A percentile compares a stretch with the other conserved stretches of the same genome.
phyloP scores from a whole-genome alignment of 257 asterid genomes.

The Agastache rugosa region DNA sequence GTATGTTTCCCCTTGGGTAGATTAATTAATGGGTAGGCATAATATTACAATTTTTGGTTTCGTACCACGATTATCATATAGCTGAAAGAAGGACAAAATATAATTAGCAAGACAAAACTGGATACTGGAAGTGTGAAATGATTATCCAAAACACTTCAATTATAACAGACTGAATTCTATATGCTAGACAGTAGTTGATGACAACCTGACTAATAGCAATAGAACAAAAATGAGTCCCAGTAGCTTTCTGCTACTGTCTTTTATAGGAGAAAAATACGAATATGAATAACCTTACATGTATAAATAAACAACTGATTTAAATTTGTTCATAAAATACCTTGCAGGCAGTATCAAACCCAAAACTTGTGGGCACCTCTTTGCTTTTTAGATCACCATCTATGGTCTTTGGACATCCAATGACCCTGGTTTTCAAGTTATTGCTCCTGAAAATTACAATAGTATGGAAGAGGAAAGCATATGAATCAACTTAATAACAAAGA shows the following conservation, averaged over 20 bases:
- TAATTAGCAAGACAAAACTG: no score
- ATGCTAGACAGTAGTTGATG: no score
- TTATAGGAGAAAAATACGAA: constrained; percentile 3
- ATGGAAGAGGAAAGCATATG: constrained; percentile 19
- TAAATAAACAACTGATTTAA: constrained; percentile 6
- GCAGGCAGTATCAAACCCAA: constrained; percentile 99
- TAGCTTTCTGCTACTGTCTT: not conserved
- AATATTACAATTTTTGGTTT: no score
- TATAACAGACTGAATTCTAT: no score
- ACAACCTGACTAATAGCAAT: no score
- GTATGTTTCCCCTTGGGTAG: no score
- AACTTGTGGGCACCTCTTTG: constrained; percentile 95
- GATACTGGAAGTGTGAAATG: constrained; percentile 2
- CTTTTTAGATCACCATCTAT: constrained; percentile 97
- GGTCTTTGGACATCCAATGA: constrained; percentile 98
- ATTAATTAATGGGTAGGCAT: no score
- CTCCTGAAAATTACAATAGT: constrained; percentile 52
- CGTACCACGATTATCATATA: no score
- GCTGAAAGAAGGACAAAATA: no score
- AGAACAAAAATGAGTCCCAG: constrained; percentile 7
- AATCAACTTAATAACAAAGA: constrained; percentile 19
- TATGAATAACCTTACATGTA: constrained; percentile 4
- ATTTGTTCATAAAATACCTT: constrained; percentile 58
- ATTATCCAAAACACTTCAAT: no score
- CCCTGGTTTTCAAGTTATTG: constrained; percentile 84